Base-by-base conservation (phyloP, 139 green algal species). In the Trebouxia sp. region DNA sequence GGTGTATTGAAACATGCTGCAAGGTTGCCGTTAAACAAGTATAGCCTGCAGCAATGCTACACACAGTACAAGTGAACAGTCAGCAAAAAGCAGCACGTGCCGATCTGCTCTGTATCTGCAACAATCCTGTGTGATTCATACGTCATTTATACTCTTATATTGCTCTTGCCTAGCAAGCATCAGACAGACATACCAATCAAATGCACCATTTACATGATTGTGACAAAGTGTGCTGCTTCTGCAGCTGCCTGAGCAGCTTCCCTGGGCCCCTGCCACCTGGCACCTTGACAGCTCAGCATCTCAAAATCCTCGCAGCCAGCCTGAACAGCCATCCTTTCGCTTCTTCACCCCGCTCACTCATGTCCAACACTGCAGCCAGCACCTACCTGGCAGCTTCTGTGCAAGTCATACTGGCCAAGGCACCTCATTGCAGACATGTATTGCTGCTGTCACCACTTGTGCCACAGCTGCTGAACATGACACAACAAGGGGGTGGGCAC, bases 221-320 rank as follows among this genome's bases (percentile, higher is more conserved):
- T 35, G 6, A 20, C 28, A 65, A 30, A 6, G n/a, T 11, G 8
- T 37, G 14, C 8, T 72, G 58, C 41, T 28, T 14, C n/a, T 72
- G 62, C 62, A 72, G 62, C 37, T 72, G 62, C 62, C 32, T 72
- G 5, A 72, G 62, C 62, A 45, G 62, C 32, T 72, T 43, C 24
- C 62, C 20, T 12, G 62, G 32, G 7, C 6, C 12, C 6, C 3
- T 72, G 15, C 62, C 62, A 11, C 32, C 35, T 43, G 32, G 32
- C 15, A 35, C 62, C 26, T 17, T 43, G 3, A 72, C 11, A 24
- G 32, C 62, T n/a, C 35, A 43, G 0, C 62, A 72, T 14, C 35
- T 45, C 6, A 72, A 5, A 42, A 14, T 15, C 35, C 28, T 72
- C 1, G 20, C 11, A 28, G 32, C 62, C 62, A 45, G 62, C 12